A percentile compares a stretch with the other conserved stretches of the same genome.
phyloP scores from a whole-genome alignment of 805 yeast genomes.

The Cyberlindnera mrakii region DNA sequence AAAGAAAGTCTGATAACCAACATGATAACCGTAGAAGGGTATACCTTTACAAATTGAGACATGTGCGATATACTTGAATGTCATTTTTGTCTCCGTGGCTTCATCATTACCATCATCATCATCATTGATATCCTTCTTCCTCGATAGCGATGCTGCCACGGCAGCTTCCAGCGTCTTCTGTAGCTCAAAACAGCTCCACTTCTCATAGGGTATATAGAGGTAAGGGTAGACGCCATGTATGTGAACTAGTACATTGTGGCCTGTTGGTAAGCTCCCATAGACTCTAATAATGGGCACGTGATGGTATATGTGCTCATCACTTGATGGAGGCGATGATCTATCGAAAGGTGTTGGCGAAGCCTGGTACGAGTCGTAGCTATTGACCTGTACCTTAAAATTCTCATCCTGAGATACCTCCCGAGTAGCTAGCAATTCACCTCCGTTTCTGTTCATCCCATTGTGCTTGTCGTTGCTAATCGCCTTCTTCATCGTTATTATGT shows the following conservation, averaged over 20 bases:
- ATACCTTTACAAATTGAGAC: conserved; percentile 63
- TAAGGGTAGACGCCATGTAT: conserved; percentile 86
- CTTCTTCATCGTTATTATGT: too few relatives aligned
- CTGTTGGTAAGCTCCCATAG: conserved; percentile 63
- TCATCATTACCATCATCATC: conserved; percentile 1
- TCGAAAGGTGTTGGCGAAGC: conserved; percentile 51
- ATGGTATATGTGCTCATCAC: conserved; percentile 20
- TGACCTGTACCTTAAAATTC: conserved; percentile 42
- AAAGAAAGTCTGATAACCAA: conserved; percentile 57
- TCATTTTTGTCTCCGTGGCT: conserved; percentile 5
- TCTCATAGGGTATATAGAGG: conserved; percentile 58
- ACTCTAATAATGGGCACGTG: conserved; percentile 74
- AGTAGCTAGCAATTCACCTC: conserved; percentile 12
- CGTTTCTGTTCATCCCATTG: neutral
- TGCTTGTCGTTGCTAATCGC: neutral
- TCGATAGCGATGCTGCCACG: conserved; percentile 33
- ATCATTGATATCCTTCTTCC: conserved; percentile 7
- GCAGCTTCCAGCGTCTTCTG: conserved; percentile 39
- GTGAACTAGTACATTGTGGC: conserved; percentile 59
- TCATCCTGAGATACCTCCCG: conserved; percentile 5
- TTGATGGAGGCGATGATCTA: conserved; percentile 23
- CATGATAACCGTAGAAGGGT: conserved; percentile 80
- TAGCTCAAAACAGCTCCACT: conserved; percentile 35
- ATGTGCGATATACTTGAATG: conserved; percentile 45
- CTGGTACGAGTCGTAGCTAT: conserved; percentile 63